Evolutionary conservation across 805 yeast species (phyloP), one percentile per base, ranked within the genome.

Genomic region (Zygosaccharomyces gambellarensis): DNA sequence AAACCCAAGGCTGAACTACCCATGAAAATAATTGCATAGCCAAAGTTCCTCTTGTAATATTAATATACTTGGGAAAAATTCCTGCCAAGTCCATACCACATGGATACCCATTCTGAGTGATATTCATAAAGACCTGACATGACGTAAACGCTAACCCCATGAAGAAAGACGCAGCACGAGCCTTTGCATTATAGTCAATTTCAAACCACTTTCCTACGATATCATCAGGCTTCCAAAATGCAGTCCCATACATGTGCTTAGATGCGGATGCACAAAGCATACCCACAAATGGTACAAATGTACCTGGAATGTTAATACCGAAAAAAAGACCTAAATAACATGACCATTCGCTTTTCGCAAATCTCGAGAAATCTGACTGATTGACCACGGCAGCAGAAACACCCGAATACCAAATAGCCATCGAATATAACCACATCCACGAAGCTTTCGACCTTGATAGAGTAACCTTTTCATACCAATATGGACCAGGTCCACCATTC

Each of bases 81-180:
- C 70, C 70, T 3, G 71, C 66, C 52, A 70, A 48, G 51, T 67
- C 71, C 73, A 70, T 69, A 11, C 72, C 72, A 36, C 74, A 73
- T 12, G 72, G 67, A 44, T 66, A 62, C 0, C 72, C 73, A 53
- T 70, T 70, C 36, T 65, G 72, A 36, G 70, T 53, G 28, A 68
- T 53, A 50, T 73, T 72, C 49, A 70, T 54, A 11, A 69, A 60
- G 7, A 71, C 39, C 50, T 72, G 75, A 17, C 72, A 70, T 5
- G 61, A 56, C 19, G 68, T 47, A 51, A 71, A 72, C 4, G 69
- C 56, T 1, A 70, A 39, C 1, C 72, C 74, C 14, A 65, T 59
- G 54, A 73, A 72, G 61, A 73, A 72, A n/a, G 70, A 63, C 8
- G 72, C 76, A 19, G 74, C 73, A 49, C 77, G 60, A 27, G 67